Evolutionary conservation across 1,139 yeast genomes (phyloP).

Genomic region (Groenewaldozyma sp.): DNA sequence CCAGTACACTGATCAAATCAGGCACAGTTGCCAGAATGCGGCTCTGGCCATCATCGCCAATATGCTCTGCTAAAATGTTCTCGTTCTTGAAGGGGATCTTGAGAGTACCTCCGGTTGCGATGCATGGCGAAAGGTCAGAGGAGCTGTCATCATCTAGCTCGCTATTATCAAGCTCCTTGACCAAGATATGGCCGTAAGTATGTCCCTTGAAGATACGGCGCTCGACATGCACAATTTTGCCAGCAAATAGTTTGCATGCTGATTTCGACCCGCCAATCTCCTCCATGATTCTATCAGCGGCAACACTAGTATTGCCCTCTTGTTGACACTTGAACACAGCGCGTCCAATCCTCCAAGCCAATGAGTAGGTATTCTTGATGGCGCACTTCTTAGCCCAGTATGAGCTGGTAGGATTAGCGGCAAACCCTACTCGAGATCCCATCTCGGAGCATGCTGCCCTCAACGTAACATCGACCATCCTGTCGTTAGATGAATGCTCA

Average conservation of each 20-base stretch:
- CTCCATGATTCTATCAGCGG: conserved; percentile 33
- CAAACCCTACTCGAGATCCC: conserved; percentile 28
- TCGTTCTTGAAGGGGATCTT: conserved; percentile 39
- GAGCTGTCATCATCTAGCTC: conserved; percentile 10
- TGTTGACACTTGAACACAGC: conserved; percentile 34
- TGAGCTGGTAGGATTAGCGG: conserved; percentile 30
- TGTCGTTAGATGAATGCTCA: conserved; percentile 29
- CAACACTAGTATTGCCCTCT: conserved; percentile 27
- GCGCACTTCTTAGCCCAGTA: conserved; percentile 14
- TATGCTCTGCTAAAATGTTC: conserved; percentile 29
- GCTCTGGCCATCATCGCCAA: conserved; percentile 16
- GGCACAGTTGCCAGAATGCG: conserved; percentile 36
- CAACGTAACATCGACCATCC: conserved; percentile 31
- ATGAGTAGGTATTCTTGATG: conserved; percentile 26
- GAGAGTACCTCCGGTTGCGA: conserved; percentile 2
- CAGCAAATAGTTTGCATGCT: conserved; percentile 33
- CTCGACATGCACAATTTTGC: conserved; percentile 38
- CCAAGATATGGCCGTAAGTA: conserved; percentile 37
- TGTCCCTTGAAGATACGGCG: conserved; percentile 36
- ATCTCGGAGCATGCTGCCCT: conserved; percentile 11
- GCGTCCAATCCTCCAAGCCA: conserved; percentile 41
- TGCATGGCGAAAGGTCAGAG: conserved; percentile 18
- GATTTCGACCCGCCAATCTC: conserved; percentile 29
- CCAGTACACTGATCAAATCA: conserved; percentile 37
- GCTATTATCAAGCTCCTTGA: conserved; percentile 23